phyloP scores from a whole-genome alignment of 345 rosid species.

The Linum lewisii region DNA sequence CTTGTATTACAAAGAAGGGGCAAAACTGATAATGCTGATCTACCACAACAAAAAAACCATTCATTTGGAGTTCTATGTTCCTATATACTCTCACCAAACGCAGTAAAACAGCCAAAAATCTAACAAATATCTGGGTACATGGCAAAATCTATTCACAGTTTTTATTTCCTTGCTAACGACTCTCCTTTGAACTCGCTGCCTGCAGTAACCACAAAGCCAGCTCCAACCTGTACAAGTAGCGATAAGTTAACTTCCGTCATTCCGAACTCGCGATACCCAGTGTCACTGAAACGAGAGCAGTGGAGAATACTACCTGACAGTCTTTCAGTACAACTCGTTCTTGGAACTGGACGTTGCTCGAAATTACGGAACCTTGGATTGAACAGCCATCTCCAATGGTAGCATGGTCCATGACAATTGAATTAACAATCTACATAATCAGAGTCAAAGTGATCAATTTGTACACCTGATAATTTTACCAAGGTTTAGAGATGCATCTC shows the following conservation, averaged over 20 bases:
- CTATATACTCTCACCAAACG: no score
- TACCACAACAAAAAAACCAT: no score
- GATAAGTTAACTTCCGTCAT: background rate
- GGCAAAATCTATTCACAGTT: background rate
- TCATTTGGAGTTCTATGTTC: no score
- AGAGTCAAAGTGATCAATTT: background rate
- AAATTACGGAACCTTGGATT: conserved; percentile 81
- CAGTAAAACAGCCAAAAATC: background rate
- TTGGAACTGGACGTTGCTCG: conserved; percentile 87
- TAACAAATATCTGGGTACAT: background rate
- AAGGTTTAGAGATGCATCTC: background rate
- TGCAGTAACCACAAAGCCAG: conserved; percentile 55
- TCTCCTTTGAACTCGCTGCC: conserved; percentile 82
- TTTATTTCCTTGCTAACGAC: conserved; percentile 61
- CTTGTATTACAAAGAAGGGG: background rate
- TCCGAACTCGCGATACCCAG: background rate
- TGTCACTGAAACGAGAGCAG: background rate
- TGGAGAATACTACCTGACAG: conserved; percentile 54
- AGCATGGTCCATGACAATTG: conserved; percentile 82
- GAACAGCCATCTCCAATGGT: conserved; percentile 90
- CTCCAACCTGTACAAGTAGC: conserved; percentile 52
- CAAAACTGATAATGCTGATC: background rate
- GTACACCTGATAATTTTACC: background rate
- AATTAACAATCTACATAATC: conserved; percentile 66
- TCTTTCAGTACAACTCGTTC: conserved; percentile 77